Evolutionary conservation across 2,329 filamentous ascomycete species (phyloP), one percentile per base, ranked within the genome.

Genomic region (Aspergillus hortae): DNA sequence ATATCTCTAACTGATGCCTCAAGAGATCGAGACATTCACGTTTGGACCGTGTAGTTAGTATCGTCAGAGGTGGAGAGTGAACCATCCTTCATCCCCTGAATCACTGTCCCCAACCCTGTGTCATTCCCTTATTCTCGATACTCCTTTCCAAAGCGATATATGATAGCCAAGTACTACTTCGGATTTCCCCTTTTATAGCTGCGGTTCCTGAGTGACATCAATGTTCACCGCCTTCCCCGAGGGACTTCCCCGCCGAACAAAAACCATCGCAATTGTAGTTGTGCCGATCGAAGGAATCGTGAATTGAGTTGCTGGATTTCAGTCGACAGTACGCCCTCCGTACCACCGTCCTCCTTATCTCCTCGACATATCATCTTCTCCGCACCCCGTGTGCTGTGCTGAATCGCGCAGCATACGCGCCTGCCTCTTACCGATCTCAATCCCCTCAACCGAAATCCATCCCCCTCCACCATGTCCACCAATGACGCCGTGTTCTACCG

Each of bases 401-500:
- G 54, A 33, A 42, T 35, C 47, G 59, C 56, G 55, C 60, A 61
- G 63, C 59, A 61, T 60, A 60, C 50, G 38, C 49, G 33, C 45
- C 27, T 23, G 6, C 42, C 5, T 19, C 45, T 46, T 30, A 9
- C 35, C 14, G 41, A n/a, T 49, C n/a, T 2, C 35, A n/a, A 38
- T 15, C 35, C 2, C 19, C 17, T 42, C 40, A 23, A 19, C 40
- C 19, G 40, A 42, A 17, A 32, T 43, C 19, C n/a, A 10, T 33
- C 30, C 40, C 32, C 21, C 40, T 44, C 49, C 57, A 41, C 46
- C 44, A 62, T 62, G 48, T 62, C 70, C 44, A 59, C 60, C 51
- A 68, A 67, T 58, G 69, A 73, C 49, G 64, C 67, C 46, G 72
- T 75, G 33, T 70, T 74, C 51, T 65, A 72, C 43, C 73, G 74